Percentiles rank a stretch among this genome's conserved stretches.
Conservation (phyloP, 1,139 yeast genomes). For the Blastobotrys buckinghamii region DNA sequence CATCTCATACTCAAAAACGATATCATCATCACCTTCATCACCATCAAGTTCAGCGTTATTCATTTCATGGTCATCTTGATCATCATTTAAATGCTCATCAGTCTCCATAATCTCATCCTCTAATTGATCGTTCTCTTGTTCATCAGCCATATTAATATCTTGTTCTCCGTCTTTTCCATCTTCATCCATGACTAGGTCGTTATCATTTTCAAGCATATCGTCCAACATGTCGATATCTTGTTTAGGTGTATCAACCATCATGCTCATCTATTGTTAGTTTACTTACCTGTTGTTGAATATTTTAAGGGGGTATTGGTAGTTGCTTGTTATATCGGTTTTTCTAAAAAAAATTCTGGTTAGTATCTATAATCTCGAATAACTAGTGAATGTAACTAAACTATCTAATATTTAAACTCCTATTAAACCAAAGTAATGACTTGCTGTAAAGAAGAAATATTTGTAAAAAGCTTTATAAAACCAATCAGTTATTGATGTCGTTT, state of each 20-base stretch:
- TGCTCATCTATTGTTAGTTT: constrained; percentile 1
- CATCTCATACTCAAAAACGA: too few relatives aligned
- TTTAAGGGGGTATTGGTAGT: neutral
- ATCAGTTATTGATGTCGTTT: too few relatives aligned
- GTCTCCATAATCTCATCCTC: constrained; percentile 1
- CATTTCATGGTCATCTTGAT: neutral
- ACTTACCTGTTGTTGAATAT: neutral
- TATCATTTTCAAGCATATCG: constrained; percentile 6
- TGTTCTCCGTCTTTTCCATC: constrained; percentile 1
- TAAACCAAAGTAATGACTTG: too few relatives aligned
- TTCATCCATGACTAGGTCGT: neutral
- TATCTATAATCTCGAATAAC: too few relatives aligned
- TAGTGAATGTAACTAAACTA: too few relatives aligned
- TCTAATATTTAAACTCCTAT: too few relatives aligned
- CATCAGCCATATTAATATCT: constrained; percentile 8
- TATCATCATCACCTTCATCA: too few relatives aligned
- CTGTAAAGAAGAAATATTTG: too few relatives aligned
- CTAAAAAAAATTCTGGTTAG: too few relatives aligned
- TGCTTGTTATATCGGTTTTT: too few relatives aligned
- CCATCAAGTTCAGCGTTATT: neutral
- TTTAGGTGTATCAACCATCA: neutral
- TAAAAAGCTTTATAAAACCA: too few relatives aligned
- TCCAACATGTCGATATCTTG: constrained; percentile 3
- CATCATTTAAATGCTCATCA: neutral
- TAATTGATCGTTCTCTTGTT: neutral